These are phyloP conservation scores for Hansenula sp. DNA, from an alignment of 1,139 yeast species.

Conservation along the genomic window DNA sequence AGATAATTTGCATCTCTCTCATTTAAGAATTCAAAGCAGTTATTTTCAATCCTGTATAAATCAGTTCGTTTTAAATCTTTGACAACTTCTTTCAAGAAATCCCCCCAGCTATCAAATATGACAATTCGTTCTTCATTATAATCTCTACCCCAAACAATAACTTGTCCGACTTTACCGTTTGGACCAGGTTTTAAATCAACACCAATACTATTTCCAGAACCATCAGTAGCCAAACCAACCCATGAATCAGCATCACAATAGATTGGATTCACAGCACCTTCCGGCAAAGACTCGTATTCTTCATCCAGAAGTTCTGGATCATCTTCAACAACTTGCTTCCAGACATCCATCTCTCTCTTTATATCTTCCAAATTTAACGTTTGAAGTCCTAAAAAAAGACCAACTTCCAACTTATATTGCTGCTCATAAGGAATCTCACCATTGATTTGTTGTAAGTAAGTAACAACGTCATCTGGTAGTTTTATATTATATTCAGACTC, in stretches of 20 bases:
- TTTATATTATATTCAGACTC: constrained; percentile 4
- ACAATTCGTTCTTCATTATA: constrained; percentile 54
- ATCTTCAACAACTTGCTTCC: constrained; percentile 11
- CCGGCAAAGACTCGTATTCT: constrained; percentile 33
- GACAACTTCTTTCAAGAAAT: constrained; percentile 44
- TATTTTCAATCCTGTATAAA: constrained; percentile 42
- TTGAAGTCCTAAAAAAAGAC: constrained; percentile 7
- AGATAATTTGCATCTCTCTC: constrained; percentile 23
- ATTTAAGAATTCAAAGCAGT: constrained; percentile 36
- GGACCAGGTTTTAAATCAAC: constrained; percentile 62
- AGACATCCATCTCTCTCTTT: constrained; percentile 7
- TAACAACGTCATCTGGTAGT: constrained; percentile 9
- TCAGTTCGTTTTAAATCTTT: constrained; percentile 52
- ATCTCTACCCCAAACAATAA: constrained; percentile 61
- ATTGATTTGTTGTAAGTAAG: constrained; percentile 4
- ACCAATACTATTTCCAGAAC: constrained; percentile 58
- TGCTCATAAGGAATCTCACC: constrained; percentile 7
- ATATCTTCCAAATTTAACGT: constrained; percentile 9
- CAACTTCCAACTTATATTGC: constrained; percentile 1
- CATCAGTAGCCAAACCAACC: constrained; percentile 57
- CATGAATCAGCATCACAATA: constrained; percentile 52
- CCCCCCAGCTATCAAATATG: constrained; percentile 49
- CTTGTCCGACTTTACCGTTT: constrained; percentile 56
- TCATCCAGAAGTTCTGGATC: constrained; percentile 8
- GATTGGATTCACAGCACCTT: constrained; percentile 48